Evolutionary conservation across 441 rosid genomes (phyloP), one percentile per base, ranked within the genome.

Genomic region (Aleurites moluccanus): DNA sequence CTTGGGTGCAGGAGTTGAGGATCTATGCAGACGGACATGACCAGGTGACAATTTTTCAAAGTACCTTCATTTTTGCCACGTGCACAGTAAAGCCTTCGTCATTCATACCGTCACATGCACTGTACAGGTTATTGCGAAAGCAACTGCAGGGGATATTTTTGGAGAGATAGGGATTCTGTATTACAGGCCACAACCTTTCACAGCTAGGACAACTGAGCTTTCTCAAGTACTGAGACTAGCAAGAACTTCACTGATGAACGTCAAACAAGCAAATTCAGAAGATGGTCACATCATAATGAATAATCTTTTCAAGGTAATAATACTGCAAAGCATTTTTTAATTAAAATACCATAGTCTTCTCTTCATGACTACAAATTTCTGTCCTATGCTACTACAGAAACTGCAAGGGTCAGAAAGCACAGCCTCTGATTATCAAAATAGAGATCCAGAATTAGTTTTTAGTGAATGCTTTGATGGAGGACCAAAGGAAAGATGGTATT

Each of bases 141-240:
- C 88, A 52, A 69, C 67, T 10, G 84, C 89, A 74, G 97, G 95
- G 81, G 94, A 92, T 55, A 73, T 81, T 23, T 85, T 93, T 70
- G 99, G 99, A 75, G 99, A 96, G 85, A 79, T 88, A 63, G 98
- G 97, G 78, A 97, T 96, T 75, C 70, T 96, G 78, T 87, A 81
- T 72, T 69, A 79, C 75, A 88, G 81, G 84, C 92, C 97, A 55
- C 97, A 96, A 88, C 97, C 98, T 25, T 88, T 86, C 86, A 88
- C 93, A 33, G 94, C 88, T 47, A 83, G 88, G 79, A 93, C 99
- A 59, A 81, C 80, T 38, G 91, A 90, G 81, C 84, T 96, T 64
- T 90, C 90, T 70, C 99, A 96, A 78, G 83, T 96, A 77, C 82
- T 96, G 76, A 76, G 97, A 64, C 83, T 96, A 63, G 84, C 79